Conservation (phyloP, 306 rosid species). For the Delonix regia region DNA sequence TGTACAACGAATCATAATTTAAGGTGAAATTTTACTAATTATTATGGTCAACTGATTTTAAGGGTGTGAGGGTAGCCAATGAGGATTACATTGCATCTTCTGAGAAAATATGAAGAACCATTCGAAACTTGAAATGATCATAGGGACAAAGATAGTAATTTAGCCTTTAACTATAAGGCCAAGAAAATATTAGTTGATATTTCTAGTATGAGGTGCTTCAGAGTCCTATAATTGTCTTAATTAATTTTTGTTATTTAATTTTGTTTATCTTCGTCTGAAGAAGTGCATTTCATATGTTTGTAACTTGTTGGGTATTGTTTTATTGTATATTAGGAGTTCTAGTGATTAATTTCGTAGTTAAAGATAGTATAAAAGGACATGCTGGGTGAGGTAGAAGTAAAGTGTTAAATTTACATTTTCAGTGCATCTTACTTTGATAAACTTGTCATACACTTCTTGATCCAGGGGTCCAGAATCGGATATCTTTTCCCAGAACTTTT, state of each 20-base stretch:
- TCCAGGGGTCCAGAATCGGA: background rate
- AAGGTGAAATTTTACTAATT: background rate
- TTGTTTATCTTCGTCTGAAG: background rate
- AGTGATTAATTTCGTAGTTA: background rate
- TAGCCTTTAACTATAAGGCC: background rate
- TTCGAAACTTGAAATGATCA: background rate
- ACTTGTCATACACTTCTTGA: background rate
- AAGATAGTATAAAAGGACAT: background rate
- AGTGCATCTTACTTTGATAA: no score
- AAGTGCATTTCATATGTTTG: background rate
- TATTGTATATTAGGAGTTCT: background rate
- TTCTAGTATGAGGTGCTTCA: background rate
- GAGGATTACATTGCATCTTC: background rate
- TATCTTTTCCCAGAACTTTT: background rate
- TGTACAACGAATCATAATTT: background rate
- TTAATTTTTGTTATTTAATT: background rate
- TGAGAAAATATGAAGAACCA: background rate
- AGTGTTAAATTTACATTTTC: background rate
- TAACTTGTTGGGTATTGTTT: background rate
- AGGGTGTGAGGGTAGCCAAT: background rate
- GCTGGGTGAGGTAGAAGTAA: background rate
- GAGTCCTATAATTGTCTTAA: background rate
- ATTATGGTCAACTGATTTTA: background rate
- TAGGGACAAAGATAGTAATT: background rate
- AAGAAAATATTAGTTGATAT: background rate